Percentiles rank a stretch among this genome's conserved stretches.
Conservation (phyloP, 2,329 filamentous ascomycete genomes). For the Pseudocercospora fuligena region DNA sequence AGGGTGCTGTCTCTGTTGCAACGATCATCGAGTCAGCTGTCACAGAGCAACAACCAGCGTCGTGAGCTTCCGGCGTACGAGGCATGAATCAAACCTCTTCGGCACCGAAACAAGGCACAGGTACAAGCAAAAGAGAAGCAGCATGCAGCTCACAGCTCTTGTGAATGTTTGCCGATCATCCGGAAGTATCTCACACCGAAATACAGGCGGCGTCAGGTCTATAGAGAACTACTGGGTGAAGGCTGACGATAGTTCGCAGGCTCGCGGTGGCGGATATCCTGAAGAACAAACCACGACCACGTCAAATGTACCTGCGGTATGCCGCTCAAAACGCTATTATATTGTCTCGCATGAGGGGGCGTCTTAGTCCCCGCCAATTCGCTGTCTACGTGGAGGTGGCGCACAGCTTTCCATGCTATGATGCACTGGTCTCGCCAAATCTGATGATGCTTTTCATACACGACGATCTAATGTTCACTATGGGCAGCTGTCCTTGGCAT, state of each 20-base stretch:
- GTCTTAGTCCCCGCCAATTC: constrained; percentile 17
- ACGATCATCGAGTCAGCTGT: constrained; percentile 3
- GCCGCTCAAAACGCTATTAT: constrained; percentile 25
- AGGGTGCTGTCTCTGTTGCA: background rate
- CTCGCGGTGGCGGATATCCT: background rate
- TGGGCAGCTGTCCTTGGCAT: constrained; percentile 13
- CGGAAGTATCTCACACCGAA: constrained; percentile 7
- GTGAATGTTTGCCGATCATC: constrained; percentile 13
- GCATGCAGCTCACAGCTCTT: background rate
- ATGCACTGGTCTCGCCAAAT: constrained; percentile 2
- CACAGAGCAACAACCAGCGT: constrained; percentile 4
- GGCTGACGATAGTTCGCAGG: constrained; percentile 10
- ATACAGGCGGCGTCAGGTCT: constrained; percentile 12
- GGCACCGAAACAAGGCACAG: constrained; percentile 14
- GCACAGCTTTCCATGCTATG: constrained; percentile 23
- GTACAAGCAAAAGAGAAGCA: background rate
- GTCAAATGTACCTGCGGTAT: constrained; percentile 10
- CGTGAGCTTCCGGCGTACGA: background rate
- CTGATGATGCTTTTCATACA: background rate
- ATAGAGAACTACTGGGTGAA: background rate
- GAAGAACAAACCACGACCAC: constrained; percentile 10
- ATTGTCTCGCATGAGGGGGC: constrained; percentile 27
- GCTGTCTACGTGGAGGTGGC: constrained; percentile 24
- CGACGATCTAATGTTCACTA: background rate
- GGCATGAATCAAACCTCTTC: background rate